Percentiles rank a stretch among this genome's conserved stretches.
These are phyloP conservation scores for Cladophialophora psammophila DNA, from an alignment of 2,329 filamentous ascomycete genomes.

Conservation along the genomic window DNA sequence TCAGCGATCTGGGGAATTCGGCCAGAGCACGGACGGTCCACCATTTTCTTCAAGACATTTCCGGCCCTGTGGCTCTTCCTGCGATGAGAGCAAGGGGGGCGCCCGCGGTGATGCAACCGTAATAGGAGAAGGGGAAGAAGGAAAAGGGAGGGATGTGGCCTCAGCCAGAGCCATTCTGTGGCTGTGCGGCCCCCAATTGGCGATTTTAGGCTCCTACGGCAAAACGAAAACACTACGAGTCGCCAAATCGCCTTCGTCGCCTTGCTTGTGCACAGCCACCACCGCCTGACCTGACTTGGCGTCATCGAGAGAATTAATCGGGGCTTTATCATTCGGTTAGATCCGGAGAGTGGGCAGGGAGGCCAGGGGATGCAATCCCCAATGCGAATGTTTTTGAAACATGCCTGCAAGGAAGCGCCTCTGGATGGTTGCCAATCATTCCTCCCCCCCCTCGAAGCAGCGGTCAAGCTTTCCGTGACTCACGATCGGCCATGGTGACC, in stretches of 20 bases:
- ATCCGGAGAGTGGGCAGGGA: slow-evolving; percentile 2
- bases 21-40: not conserved
- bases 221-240: not conserved
- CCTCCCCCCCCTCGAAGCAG: not conserved
- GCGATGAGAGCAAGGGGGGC: slow-evolving; percentile 4
- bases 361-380: not conserved
- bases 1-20: slow-evolving; percentile 25
- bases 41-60: not conserved
- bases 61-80: not conserved
- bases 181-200: slow-evolving; percentile 22
- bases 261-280: slow-evolving; percentile 1
- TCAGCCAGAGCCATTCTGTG: slow-evolving; percentile 6
- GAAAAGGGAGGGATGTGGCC: slow-evolving; percentile 5
- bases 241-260: not conserved
- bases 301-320: not conserved
- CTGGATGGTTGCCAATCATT: not conserved
- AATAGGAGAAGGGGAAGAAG: slow-evolving; percentile 2
- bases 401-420: not conserved
- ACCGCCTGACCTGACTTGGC: slow-evolving; percentile 7
- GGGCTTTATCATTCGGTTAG: not conserved
- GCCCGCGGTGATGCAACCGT: not conserved
- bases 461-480: slow-evolving; percentile 4
- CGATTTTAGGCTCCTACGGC: not conserved
- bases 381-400: not conserved
- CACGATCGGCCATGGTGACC: slow-evolving; percentile 1